Evolutionary conservation across 768 basidiomycete genomes (phyloP).

Genomic region (Dendrothele bispora): DNA sequence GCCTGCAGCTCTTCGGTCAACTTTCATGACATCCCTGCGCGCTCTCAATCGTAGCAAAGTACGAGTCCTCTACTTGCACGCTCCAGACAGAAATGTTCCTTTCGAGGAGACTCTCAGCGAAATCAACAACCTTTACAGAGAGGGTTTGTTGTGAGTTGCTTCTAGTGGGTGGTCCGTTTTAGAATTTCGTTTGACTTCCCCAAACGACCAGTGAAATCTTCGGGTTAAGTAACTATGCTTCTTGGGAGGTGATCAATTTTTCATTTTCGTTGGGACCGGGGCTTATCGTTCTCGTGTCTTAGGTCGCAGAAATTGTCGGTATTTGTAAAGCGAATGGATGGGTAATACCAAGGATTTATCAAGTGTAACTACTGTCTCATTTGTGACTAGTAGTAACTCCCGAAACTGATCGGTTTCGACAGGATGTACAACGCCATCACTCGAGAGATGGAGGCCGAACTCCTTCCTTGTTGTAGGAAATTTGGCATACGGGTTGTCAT

Average conservation of each 20-base stretch:
- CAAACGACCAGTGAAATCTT: conserved; percentile 39
- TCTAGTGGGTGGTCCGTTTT: neutral
- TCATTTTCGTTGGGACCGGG: neutral
- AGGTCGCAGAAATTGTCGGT: conserved; percentile 49
- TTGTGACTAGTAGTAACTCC: too few relatives aligned
- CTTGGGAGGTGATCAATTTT: conserved; percentile 42
- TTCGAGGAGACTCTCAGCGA: conserved; percentile 48
- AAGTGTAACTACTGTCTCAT: conserved; percentile 34
- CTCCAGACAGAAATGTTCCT: conserved; percentile 47
- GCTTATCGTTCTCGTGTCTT: neutral
- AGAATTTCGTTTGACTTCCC: neutral
- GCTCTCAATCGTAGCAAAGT: conserved; percentile 33
- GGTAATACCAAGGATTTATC: conserved; percentile 46
- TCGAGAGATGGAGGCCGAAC: conserved; percentile 45
- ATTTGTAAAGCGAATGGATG: conserved; percentile 47
- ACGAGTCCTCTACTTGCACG: conserved; percentile 44
- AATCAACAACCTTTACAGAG: conserved; percentile 40
- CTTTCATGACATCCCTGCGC: conserved; percentile 36
- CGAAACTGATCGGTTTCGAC: neutral
- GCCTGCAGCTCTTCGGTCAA: conserved; percentile 33
- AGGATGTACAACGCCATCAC: conserved; percentile 45
- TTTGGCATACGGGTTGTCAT: conserved; percentile 43
- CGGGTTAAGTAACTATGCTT: conserved; percentile 47
- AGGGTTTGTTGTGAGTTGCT: conserved; percentile 43
- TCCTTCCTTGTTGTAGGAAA: conserved; percentile 49